phyloP scores from a whole-genome alignment of 1,139 yeast genomes.

The Kluyveromyces marxianus region DNA sequence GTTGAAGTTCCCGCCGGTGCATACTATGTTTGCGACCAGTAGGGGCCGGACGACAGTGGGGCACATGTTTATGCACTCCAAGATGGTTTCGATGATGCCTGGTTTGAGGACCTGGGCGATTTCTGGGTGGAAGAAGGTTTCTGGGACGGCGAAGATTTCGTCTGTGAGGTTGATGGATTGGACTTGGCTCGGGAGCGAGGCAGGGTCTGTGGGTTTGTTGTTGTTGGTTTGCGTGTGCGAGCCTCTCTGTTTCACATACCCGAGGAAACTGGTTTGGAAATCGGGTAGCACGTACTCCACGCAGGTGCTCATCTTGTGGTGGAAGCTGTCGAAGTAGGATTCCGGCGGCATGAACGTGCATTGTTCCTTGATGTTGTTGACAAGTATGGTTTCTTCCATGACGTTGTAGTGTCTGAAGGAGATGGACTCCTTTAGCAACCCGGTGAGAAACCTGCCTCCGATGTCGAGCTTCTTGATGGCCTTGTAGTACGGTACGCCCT shows the following conservation, averaged over 20 bases:
- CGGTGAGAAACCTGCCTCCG: conserved; percentile 82
- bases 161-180: conserved; percentile 67
- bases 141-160: conserved; percentile 85
- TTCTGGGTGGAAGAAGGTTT: conserved; percentile 79
- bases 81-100: conserved; percentile 63
- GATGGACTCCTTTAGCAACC: conserved; percentile 71
- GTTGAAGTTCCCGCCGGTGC: conserved; percentile 78
- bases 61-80: conserved; percentile 59
- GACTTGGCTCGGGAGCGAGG: conserved; percentile 37
- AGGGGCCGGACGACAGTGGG: conserved; percentile 75
- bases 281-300: conserved; percentile 82
- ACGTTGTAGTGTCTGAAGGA: conserved; percentile 92
- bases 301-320: conserved; percentile 33
- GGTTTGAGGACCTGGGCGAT: conserved; percentile 70
- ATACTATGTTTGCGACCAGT: conserved; percentile 67
- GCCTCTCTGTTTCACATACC: conserved; percentile 45
- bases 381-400: conserved; percentile 79
- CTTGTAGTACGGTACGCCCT: conserved; percentile 70
- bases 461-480: conserved; percentile 64
- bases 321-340: conserved; percentile 55
- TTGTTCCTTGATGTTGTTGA: conserved; percentile 78
- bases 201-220: not conserved
- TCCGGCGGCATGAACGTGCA: conserved; percentile 62
- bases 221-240: conserved; percentile 15
- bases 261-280: conserved; percentile 68